Conservation (phyloP, 306 rosid genomes). For the Quercus mongolica region DNA sequence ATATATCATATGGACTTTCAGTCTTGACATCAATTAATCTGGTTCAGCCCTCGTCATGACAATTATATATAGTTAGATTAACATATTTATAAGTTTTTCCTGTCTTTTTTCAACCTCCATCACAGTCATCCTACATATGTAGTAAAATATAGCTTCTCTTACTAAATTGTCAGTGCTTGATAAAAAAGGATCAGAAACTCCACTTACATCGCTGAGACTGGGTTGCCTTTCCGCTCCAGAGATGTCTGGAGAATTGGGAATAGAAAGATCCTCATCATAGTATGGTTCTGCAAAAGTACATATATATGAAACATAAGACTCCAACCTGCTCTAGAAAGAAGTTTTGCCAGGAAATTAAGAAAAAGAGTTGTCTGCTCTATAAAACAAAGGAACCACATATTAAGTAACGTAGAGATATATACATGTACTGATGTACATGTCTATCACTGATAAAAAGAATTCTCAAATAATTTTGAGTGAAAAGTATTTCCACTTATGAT, state of each 20-base stretch:
- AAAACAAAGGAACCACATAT: background rate
- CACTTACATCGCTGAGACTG: constrained; percentile 66
- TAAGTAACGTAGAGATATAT: background rate
- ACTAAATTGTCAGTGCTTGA: constrained; percentile 18
- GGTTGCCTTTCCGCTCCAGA: constrained; percentile 53
- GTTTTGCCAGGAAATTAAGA: constrained; percentile 3
- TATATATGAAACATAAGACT: constrained; percentile 32
- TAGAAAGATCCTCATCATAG: constrained; percentile 37
- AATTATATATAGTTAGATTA: background rate
- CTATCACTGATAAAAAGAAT: background rate
- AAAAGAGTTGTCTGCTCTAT: background rate
- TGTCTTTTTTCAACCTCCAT: background rate
- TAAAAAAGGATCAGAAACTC: constrained; percentile 15
- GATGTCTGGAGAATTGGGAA: constrained; percentile 49
- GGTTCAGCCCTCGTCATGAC: background rate
- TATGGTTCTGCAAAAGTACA: constrained; percentile 57
- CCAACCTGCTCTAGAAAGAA: constrained; percentile 1
- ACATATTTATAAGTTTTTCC: background rate
- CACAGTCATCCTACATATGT: background rate
- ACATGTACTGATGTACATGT: background rate
- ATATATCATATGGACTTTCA: background rate
- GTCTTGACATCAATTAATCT: background rate
- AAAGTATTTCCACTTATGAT: background rate
- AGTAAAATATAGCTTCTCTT: background rate
- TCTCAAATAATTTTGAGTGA: background rate